Evolutionary conservation across 768 basidiomycete species (phyloP), one percentile per base, ranked within the genome.

Genomic region (Paxillus rubicundulus): DNA sequence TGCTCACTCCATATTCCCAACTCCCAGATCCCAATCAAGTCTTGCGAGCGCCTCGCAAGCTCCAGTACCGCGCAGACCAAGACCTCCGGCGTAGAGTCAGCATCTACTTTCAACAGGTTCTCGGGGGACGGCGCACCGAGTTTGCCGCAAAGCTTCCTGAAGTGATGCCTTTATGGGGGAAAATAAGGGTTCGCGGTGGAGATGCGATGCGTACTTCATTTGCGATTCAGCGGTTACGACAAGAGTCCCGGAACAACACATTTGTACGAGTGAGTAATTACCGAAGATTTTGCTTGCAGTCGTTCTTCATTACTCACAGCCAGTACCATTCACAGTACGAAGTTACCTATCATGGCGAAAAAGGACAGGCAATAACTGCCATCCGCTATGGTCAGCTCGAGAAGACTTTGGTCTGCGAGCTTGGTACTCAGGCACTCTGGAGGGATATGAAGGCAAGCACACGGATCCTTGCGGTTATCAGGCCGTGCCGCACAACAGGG

Each of bases 91-190:
- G 21, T 24, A 37, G n/a, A n/a, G n/a, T n/a, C n/a, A n/a, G n/a
- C n/a, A n/a, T n/a, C n/a, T n/a, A n/a, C n/a, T n/a, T n/a, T 21
- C 36, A 12, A n/a, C 30, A 33, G 36, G 18, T 47, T 27, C 30
- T 47, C n/a, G 17, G 47, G 18, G 34, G 47, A 18, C 34, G 21
- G 1, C 17, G 2, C 36, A 37, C 30, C 21, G 32, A 37, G 5
- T 24, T 47, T 20, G 17, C 21, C n/a, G 12, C 20, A 24, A 33
- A 37, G 17, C 36, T 47, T 3, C 47, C 47, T 16, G 30, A 17
- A 17, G 47, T 38, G 21, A 47, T 47, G 47, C 47, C 33, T 37
- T 34, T 47, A 17, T 47, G 47, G 47, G 47, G 47, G 21, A n/a
- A 47, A 47, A 21, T 37, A 9, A 21, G 18, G 21, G 36, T 37